A percentile compares a stretch with the other conserved stretches of the same genome.
Conservation (phyloP, 371 early-diverging fungal species). For the Mucor racemosus region DNA sequence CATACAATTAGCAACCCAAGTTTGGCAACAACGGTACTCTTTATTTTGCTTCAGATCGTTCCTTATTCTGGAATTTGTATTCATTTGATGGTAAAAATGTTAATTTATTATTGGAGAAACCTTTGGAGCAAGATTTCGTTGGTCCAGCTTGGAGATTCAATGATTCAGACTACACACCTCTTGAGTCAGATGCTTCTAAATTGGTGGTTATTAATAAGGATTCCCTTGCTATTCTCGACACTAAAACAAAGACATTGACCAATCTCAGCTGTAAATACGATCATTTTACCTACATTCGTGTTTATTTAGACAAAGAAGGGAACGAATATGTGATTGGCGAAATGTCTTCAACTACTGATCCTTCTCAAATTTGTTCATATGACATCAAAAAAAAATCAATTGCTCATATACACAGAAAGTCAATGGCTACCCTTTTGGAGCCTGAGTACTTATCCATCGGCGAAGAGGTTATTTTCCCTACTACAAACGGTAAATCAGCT, state of each 20-base stretch:
- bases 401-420: slow-evolving; percentile 17
- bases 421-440: slow-evolving; percentile 32
- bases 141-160: slow-evolving; percentile 52
- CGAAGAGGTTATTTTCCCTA: slow-evolving; percentile 67
- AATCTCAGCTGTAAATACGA: slow-evolving; percentile 41
- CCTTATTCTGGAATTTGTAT: slow-evolving; percentile 78
- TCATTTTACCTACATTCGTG: slow-evolving; percentile 38
- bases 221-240: slow-evolving; percentile 55
- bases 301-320: slow-evolving; percentile 31
- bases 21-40: slow-evolving; percentile 63
- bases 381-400: slow-evolving; percentile 18
- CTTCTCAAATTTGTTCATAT: slow-evolving; percentile 31
- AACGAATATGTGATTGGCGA: slow-evolving; percentile 40
- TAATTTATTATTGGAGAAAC: slow-evolving; percentile 47
- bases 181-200: slow-evolving; percentile 48
- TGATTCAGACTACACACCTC: slow-evolving; percentile 42
- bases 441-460: slow-evolving; percentile 64
- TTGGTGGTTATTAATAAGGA: slow-evolving; percentile 45
- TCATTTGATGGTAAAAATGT: slow-evolving; percentile 40
- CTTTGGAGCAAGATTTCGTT: slow-evolving; percentile 65
- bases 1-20: slow-evolving; percentile 53
- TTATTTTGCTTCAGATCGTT: slow-evolving; percentile 71
- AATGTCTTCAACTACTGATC: slow-evolving; percentile 33
- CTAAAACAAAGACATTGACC: slow-evolving; percentile 46
- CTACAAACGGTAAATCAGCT: slow-evolving; percentile 50